Evolutionary conservation across 2,329 filamentous ascomycete species (phyloP), one percentile per base, ranked within the genome.

Genomic region (Teratosphaeria nubilosa): DNA sequence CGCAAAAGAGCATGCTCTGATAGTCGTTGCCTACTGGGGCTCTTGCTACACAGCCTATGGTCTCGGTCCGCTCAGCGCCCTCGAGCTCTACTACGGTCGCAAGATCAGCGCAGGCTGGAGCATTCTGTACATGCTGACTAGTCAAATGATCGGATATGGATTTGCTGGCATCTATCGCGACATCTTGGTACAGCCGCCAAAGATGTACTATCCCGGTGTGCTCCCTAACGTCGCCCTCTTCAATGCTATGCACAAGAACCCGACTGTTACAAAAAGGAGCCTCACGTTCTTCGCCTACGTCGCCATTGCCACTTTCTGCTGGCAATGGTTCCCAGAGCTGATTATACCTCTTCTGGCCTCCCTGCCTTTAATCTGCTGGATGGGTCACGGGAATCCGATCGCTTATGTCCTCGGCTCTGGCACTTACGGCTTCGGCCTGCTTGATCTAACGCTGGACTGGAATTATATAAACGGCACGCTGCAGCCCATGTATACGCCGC

Each of bases 111-210:
- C 57, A 20, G 54, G 53, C 13, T 60, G 60, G 61, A 55, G 51
- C 22, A 62, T 62, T 24, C 37, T 63, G 3, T 62, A 59, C 51
- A 37, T 63, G 25, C 32, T 63, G 30, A 60, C 79, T 0, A 79
- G 78, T 2, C 78, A 80, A 51, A 67, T 77, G 13, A 69, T 80
- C 16, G 78, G 78, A 0, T 81, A 77, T 45, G 79, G 77, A 27
- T 66, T 81, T 45, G 75, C 76, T 5, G 79, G 78, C 10, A 58
- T 80, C 22, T 65, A 80, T 63, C 73, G 79, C 11, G 70, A 73
- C 22, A 70, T 76, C 4, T 64, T 79, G 11, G 71, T 81, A 0
- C 76, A 76, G 58, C 77, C 78, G 1, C 78, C 76, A 14, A 76
- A 76, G 58, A 78, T 80, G 69, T 64, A 78, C 14, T 78, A 73